Percentiles rank a stretch among this genome's conserved stretches.
phyloP scores from a whole-genome alignment of 208 protist genomes.

The Acanthamoeba royreba region DNA sequence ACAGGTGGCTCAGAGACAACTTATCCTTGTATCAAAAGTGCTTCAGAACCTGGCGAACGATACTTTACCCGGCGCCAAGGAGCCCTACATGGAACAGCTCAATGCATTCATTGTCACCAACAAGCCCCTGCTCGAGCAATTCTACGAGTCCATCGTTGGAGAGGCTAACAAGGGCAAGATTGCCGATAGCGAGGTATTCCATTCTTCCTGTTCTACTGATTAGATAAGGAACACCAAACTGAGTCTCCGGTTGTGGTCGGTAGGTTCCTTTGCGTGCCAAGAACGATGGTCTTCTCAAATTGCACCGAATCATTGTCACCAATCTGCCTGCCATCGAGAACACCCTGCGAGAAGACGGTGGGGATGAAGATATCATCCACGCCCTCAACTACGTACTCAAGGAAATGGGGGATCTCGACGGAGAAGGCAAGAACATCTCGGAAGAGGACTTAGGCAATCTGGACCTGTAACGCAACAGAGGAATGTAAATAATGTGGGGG shows the following conservation, averaged over 20 bases:
- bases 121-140: neutral
- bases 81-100: slow-evolving; percentile 29
- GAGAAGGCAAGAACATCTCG: neutral
- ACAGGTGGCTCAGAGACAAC: neutral
- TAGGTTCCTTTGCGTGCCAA: neutral
- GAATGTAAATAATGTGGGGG: too few relatives aligned
- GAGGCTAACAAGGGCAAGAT: neutral
- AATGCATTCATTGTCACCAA: slow-evolving; percentile 9
- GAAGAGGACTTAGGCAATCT: neutral
- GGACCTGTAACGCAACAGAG: neutral
- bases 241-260: too few relatives aligned
- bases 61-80: neutral
- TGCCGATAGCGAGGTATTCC: neutral
- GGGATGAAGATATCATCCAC: neutral
- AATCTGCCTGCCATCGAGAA: neutral
- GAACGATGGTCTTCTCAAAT: neutral
- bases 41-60: slow-evolving; percentile 44
- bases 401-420: neutral
- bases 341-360: neutral
- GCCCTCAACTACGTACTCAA: slow-evolving; percentile 23
- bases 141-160: neutral
- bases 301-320: neutral
- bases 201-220: neutral
- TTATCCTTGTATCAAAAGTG: slow-evolving; percentile 25
- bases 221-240: too few relatives aligned